Base-by-base conservation (phyloP, 208 protist species). In the Crithidia thermophila region DNA sequence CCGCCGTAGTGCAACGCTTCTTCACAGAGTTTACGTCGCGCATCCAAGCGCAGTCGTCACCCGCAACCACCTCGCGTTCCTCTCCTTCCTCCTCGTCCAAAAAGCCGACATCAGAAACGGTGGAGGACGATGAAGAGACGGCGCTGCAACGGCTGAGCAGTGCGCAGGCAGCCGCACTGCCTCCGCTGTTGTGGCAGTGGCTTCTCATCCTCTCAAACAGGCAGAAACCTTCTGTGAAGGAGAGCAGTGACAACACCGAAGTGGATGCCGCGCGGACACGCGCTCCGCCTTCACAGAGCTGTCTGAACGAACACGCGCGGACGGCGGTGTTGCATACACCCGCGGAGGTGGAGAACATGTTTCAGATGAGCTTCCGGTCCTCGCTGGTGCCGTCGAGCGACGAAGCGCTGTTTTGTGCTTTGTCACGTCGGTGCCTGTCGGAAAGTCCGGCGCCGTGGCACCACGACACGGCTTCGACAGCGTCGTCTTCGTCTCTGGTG, bases 161-260 rank as follows among this genome's bases (percentile, higher is more conserved):
- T 10, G 40, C 36, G 21, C 68, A 75, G 53, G 27, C 21, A 10
- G 53, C 52, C 16, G 33, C 53, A 5, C 52, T 75, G 30, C 31
- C 51, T 6, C 34, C 49, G 11, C 43, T 67, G 37, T 60, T 75
- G 42, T 75, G 68, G 68, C 68, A 75, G 60, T 75, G 68, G 68
- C 11, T 75, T 21, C 20, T 39, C n/a, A 39, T 75, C 10, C 49
- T 39, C 55, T 14, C 37, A 21, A 10, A 36, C 33, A 18, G 11
- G 25, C 21, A 20, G 23, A 21, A 10, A 31, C n/a, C 30, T 2
- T 57, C 51, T n/a, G n/a, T 45, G 52, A 45, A 23, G 33, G 16
- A 10, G 34, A n/a, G n/a, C n/a, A 39, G 9, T 6, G 36, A 14
- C 9, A 6, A 39, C 11, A 11, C 36, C 36, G 36, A 6, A 6